phyloP scores from a whole-genome alignment of 495 filamentous ascomycete species.

The Aspergillus hancockii region DNA sequence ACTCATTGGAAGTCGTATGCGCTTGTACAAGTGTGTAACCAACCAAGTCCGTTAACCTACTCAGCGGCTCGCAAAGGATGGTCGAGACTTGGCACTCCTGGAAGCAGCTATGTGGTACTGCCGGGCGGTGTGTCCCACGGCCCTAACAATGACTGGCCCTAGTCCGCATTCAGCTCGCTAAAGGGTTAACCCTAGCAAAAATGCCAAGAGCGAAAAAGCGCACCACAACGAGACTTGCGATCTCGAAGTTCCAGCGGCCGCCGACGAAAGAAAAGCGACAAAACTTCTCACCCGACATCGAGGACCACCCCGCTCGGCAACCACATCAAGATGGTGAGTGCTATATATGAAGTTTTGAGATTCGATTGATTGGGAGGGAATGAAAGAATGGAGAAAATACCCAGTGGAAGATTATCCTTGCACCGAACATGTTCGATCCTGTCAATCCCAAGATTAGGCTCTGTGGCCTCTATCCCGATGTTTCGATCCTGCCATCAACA shows the following conservation, averaged over 20 bases:
- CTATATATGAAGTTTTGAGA: constrained; percentile 20
- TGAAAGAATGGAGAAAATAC: constrained; percentile 2
- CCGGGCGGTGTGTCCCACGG: constrained; percentile 15
- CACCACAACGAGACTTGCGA: constrained; percentile 38
- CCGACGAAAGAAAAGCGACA: constrained; percentile 48
- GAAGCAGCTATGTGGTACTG: not conserved
- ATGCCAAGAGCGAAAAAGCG: constrained; percentile 49
- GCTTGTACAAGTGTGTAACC: too few species aligned
- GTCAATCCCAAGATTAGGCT: constrained; percentile 11
- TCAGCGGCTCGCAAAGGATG: not conserved
- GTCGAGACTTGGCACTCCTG: not conserved
- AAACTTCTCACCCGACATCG: constrained; percentile 45
- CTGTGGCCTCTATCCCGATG: constrained; percentile 7
- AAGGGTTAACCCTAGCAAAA: constrained; percentile 31
- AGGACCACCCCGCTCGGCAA: constrained; percentile 53
- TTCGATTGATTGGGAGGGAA: constrained; percentile 12
- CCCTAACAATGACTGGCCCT: constrained; percentile 35
- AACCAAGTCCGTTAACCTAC: too few species aligned
- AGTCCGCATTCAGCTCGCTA: constrained; percentile 43
- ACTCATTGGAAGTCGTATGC: too few species aligned
- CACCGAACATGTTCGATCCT: constrained; percentile 16
- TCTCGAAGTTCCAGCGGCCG: constrained; percentile 39
- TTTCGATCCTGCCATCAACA: constrained; percentile 13
- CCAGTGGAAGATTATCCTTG: constrained; percentile 8
- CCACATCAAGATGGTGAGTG: constrained; percentile 59